Evolutionary conservation across 345 rosid genomes (phyloP).

Genomic region (Cardamine chenopodiifolia): DNA sequence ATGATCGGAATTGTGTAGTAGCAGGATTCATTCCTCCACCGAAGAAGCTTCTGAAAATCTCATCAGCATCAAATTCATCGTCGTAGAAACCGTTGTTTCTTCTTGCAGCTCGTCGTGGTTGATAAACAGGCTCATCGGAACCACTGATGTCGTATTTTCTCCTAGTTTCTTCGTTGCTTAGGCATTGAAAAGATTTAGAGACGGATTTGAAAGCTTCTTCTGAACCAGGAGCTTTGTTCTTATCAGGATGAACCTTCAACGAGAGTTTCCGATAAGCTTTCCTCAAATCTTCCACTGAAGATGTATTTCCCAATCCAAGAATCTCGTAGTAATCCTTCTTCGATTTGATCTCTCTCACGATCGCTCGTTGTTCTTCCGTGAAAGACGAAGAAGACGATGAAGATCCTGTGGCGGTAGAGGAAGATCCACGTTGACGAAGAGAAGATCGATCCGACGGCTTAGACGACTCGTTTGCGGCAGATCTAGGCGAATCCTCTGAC

Average conservation of each 20-base stretch:
- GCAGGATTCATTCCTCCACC: constrained; percentile 81
- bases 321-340: constrained; percentile 91
- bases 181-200: constrained; percentile 88
- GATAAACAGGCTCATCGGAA: constrained; percentile 69
- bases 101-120: constrained; percentile 51
- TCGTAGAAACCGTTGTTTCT: constrained; percentile 56
- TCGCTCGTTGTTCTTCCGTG: constrained; percentile 74
- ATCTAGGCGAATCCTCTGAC: constrained; percentile 31
- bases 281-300: constrained; percentile 77
- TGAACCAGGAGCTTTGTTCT: constrained; percentile 91
- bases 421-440: constrained; percentile 61
- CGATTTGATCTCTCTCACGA: constrained; percentile 69
- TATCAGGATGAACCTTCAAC: constrained; percentile 91
- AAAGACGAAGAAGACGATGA: constrained; percentile 36
- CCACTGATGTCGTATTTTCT: constrained; percentile 76
- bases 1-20: constrained; percentile 67
- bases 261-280: constrained; percentile 87
- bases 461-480: constrained; percentile 38
- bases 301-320: constrained; percentile 61
- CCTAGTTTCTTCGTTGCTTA: constrained; percentile 69
- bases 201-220: constrained; percentile 90
- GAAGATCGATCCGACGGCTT: constrained; percentile 55
- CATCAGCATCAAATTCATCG: constrained; percentile 85
- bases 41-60: constrained; percentile 93
- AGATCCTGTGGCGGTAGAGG: constrained; percentile 1